phyloP scores from a whole-genome alignment of 352 stramenopile genomes.

The Pythium coloratum region DNA sequence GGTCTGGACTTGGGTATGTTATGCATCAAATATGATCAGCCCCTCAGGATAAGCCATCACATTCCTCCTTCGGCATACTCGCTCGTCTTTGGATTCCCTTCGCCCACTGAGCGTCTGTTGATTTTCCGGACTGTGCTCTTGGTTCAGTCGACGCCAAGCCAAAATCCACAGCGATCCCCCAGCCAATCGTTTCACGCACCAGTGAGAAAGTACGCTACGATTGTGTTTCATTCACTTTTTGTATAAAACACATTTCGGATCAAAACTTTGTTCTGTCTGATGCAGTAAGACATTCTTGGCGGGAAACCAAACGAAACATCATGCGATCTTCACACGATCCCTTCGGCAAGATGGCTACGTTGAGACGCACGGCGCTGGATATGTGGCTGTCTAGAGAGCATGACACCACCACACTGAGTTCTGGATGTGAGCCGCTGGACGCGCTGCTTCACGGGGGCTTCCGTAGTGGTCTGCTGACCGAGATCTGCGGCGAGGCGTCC shows the following conservation, averaged over 20 bases:
- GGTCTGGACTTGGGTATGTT: slow-evolving; percentile 80
- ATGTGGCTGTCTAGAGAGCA: slow-evolving; percentile 36
- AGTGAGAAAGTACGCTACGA: slow-evolving; percentile 9
- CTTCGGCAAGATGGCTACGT: slow-evolving; percentile 21
- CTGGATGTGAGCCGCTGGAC: slow-evolving; percentile 64
- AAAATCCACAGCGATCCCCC: background rate
- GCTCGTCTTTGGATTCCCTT: background rate
- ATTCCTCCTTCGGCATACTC: slow-evolving; percentile 38
- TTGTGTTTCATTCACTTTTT: slow-evolving; percentile 16
- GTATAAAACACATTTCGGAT: too few relatives aligned
- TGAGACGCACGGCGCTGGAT: slow-evolving; percentile 40
- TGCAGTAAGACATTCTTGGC: slow-evolving; percentile 13
- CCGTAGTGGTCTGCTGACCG: slow-evolving; percentile 61
- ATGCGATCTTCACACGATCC: background rate
- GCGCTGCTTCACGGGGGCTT: slow-evolving; percentile 60
- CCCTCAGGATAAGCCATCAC: slow-evolving; percentile 86
- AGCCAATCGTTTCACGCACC: slow-evolving; percentile 5
- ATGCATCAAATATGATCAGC: slow-evolving; percentile 76
- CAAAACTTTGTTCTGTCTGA: slow-evolving; percentile 18
- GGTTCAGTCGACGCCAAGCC: background rate
- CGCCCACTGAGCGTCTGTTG: background rate
- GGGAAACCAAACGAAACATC: slow-evolving; percentile 4
- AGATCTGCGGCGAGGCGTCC: slow-evolving; percentile 73
- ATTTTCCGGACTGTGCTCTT: background rate
- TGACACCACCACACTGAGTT: slow-evolving; percentile 38